These are phyloP conservation scores for Globisporangium camurandrum DNA, from an alignment of 352 stramenopile species.

Conservation along the genomic window DNA sequence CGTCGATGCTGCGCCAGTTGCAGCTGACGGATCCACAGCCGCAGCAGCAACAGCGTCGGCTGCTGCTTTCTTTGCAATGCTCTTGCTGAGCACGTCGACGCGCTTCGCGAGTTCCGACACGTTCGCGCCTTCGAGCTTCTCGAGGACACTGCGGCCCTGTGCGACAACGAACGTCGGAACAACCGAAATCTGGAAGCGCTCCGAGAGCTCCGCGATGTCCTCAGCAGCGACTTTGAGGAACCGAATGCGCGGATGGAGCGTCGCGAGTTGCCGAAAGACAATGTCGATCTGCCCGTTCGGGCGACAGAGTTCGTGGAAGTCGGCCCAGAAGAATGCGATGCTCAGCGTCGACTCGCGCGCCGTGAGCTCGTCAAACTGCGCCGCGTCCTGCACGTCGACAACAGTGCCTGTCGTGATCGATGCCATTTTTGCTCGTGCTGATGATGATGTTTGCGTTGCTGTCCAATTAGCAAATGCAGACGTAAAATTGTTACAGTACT, in stretches of 20 bases:
- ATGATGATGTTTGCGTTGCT: background rate
- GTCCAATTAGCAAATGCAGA: too few species aligned
- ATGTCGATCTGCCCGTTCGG: conserved; percentile 83
- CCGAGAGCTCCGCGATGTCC: conserved; percentile 72
- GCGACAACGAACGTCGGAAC: conserved; percentile 93
- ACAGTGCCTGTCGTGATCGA: conserved; percentile 45
- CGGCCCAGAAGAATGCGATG: conserved; percentile 81
- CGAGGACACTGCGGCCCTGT: conserved; percentile 63
- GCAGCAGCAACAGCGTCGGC: conserved; percentile 19
- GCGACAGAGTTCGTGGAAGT: conserved; percentile 74
- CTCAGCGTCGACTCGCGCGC: conserved; percentile 68
- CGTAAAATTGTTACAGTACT: too few species aligned
- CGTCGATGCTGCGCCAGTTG: conserved; percentile 7
- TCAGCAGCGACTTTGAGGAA: conserved; percentile 86
- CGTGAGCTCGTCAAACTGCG: conserved; percentile 73
- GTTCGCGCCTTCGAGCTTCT: conserved; percentile 81
- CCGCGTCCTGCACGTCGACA: conserved; percentile 52
- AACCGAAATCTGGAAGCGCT: conserved; percentile 86
- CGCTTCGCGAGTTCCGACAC: conserved; percentile 78
- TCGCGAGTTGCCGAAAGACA: conserved; percentile 76
- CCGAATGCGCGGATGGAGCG: conserved; percentile 72
- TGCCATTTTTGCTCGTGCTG: background rate
- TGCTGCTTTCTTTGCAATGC: conserved; percentile 48
- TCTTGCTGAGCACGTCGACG: conserved; percentile 81
- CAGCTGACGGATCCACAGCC: conserved; percentile 2